Evolutionary conservation across 208 protist genomes (phyloP).

Genomic region (Wallacemonas sp.): DNA sequence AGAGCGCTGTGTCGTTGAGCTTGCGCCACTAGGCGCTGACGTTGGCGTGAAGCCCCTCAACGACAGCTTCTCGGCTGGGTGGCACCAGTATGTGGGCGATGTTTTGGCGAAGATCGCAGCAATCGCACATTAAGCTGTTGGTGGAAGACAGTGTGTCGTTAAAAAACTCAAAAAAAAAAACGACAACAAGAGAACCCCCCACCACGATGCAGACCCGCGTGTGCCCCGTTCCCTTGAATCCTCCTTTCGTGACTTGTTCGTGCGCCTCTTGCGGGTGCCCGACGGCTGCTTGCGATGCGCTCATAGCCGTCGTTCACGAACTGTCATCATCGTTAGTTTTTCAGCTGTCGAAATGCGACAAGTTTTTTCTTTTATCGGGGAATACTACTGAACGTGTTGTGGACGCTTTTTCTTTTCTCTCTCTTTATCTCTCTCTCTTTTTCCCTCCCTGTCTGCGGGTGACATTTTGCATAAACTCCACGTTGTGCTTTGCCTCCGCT

Average conservation of each 20-base stretch:
- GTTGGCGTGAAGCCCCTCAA: neutral
- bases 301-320: too few species aligned
- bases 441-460: too few species aligned
- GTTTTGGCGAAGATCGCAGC: constrained; percentile 6
- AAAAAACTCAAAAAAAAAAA: too few species aligned
- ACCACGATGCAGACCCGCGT: neutral
- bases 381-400: neutral
- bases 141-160: neutral
- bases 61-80: neutral
- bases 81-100: constrained; percentile 4
- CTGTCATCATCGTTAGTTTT: constrained; percentile 3
- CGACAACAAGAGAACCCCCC: too few species aligned
- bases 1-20: constrained; percentile 13
- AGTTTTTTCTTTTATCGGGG: neutral
- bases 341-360: too few species aligned
- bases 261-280: too few species aligned
- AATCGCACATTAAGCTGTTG: neutral
- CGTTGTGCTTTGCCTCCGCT: too few species aligned
- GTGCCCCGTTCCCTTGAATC: neutral
- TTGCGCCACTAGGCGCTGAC: neutral
- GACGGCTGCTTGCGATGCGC: too few species aligned
- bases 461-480: too few species aligned
- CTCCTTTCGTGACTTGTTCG: neutral
- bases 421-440: neutral
- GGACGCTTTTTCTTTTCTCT: neutral